Evolutionary conservation across 2,329 filamentous ascomycete species (phyloP), one percentile per base, ranked within the genome.

Genomic region (Colletotrichum destructivum): DNA sequence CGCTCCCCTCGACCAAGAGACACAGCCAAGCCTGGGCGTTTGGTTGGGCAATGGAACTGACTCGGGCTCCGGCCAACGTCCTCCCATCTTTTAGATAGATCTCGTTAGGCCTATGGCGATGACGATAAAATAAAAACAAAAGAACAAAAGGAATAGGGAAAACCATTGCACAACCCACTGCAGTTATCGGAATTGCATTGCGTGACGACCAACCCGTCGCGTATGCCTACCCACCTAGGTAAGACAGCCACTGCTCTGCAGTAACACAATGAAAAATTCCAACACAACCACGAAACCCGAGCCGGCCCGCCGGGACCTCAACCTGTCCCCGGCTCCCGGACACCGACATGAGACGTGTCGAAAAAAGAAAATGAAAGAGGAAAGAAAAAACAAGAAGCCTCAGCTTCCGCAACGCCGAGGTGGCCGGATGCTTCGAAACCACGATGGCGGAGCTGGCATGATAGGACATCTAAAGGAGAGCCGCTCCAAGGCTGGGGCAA

Each of bases 331-430:
- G 46, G 54, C 38, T 62, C 35, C 42, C 38, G 35, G 38, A 66
- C 21, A 26, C 46, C 38, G 38, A 66, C 15, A 26, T 23, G 56
- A 66, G 64, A 62, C 64, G 56, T 60, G 31, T 66, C 64, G 46
- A 21, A 51, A 18, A 40, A 31, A 56, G 62, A 56, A 11, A 38
- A 38, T 0, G 9, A 11, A 38, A 3, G 3, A 38, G 35, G 35
- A 38, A 38, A 38, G 35, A 38, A 38, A 38, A 38, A 38, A 38
- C 9, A 38, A 38, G 8, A 38, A 38, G 62, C 62, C 51, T 64
- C 62, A 31, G 54, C 51, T 54, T 56, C 42, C 16, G 40, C 21
- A 46, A 44, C 51, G 38, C 38, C 49, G 38, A 64, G 38, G 62
- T 26, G 18, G 15, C 35, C 62, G 62, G 62, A 42, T 23, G 49